Evolutionary conservation across 2,329 filamentous ascomycete genomes (phyloP).

Genomic region (Claviceps purpurea): DNA sequence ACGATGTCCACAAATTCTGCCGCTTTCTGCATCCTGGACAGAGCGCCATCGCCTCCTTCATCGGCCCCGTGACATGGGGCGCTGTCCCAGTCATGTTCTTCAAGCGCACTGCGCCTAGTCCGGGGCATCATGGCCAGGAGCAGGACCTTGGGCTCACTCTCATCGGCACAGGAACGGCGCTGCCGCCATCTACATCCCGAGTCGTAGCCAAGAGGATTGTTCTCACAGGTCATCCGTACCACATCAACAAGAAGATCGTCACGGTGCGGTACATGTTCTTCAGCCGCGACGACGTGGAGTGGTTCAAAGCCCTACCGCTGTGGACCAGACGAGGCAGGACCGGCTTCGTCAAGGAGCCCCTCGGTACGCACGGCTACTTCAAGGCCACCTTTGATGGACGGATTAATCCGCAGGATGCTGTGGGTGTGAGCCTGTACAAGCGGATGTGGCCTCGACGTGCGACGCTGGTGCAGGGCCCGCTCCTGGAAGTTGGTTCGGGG

Average conservation of each 20-base stretch:
- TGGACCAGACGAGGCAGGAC: conserved; percentile 85
- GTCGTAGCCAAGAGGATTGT: conserved; percentile 91
- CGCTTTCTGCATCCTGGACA: conserved; percentile 84
- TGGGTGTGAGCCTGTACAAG: conserved; percentile 84
- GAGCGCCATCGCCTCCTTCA: conserved; percentile 78
- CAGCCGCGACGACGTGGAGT: conserved; percentile 84
- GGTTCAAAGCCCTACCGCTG: conserved; percentile 92
- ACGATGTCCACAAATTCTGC: conserved; percentile 95
- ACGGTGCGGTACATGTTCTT: conserved; percentile 99
- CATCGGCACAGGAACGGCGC: conserved; percentile 74
- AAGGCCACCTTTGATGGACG: conserved; percentile 95
- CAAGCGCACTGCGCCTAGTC: conserved; percentile 37
- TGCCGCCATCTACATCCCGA: conserved; percentile 61
- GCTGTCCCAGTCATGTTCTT: conserved; percentile 84
- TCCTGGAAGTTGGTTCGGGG: conserved; percentile 24
- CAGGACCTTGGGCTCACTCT: conserved; percentile 49
- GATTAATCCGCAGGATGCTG: conserved; percentile 89
- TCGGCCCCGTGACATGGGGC: conserved; percentile 86
- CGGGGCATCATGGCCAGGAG: conserved; percentile 29
- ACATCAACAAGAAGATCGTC: conserved; percentile 96
- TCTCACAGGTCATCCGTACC: conserved; percentile 90
- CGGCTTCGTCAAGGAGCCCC: conserved; percentile 83
- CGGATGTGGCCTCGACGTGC: conserved; percentile 68
- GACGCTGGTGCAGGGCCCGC: conserved; percentile 27
- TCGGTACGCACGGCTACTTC: conserved; percentile 99